Base-by-base conservation (phyloP, 768 basidiomycete genomes). In the Cantharellus anzutake region DNA sequence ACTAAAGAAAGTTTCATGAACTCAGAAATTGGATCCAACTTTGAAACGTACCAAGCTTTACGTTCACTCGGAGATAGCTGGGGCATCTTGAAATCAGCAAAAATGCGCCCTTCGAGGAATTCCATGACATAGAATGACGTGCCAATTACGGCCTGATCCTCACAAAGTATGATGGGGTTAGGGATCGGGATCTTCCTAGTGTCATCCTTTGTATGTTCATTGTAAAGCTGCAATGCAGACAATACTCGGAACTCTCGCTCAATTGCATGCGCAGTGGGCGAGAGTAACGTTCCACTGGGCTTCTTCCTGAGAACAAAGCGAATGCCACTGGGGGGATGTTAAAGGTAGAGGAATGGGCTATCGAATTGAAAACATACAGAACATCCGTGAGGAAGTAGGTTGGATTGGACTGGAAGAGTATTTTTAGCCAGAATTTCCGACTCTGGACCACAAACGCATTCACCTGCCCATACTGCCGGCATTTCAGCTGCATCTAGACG, bases 101-200 rank as follows among this genome's bases (percentile, higher is more conserved):
- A 99, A 65, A 97, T 93, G 53, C 96, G 78, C 0, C 94, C 94
- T 29, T 94, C 82, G 51, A 98, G 67, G 68, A 87, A 98, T 68
- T 97, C 86, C 94, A 99, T 98, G 51, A 97, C 77, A 68, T 96
- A 98, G 72, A 97, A 97, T 2, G 84, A 80, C 34, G 91, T 90
- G 2, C 93, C 94, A 20, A 94, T 75, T 44, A 97, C 77, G 2
- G 72, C 66, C 41, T 66, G 73, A 66, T 97, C 88, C 65, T 86
- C 81, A 68, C 94, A 97, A 1, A 97, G 73, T 35, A 81, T 74
- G 61, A 86, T 83, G 0, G 91, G 87, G 64, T 81, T 78, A 1
- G 94, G 94, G 0, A 96, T 81, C 1, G 93, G 94, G 11, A 97
- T 82, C 40, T 73, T 74, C 60, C 75, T 71, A 41, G 73, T 71